Evolutionary conservation across 2,329 filamentous ascomycete genomes (phyloP).

Genomic region (Fusarium caatingaense): DNA sequence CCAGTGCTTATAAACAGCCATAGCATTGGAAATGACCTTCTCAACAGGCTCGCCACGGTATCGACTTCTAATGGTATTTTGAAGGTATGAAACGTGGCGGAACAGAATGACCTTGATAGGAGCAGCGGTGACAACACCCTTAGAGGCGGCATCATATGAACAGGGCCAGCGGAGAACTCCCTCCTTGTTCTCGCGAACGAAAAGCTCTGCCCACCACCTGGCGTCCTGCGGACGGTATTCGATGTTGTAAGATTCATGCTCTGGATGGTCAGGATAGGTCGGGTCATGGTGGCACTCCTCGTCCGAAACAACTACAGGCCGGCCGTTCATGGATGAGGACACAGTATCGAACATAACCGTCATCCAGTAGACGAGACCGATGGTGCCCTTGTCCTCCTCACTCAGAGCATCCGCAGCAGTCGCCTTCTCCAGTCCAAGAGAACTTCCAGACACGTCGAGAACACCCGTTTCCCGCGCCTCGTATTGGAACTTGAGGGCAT

Average conservation of each 20-base stretch:
- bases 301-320: conserved; percentile 52
- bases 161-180: conserved; percentile 62
- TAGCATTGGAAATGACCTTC: conserved; percentile 58
- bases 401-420: conserved; percentile 38
- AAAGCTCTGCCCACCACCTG: conserved; percentile 50
- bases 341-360: conserved; percentile 70
- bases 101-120: conserved; percentile 70
- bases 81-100: conserved; percentile 66
- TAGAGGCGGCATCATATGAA: conserved; percentile 62
- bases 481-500: conserved; percentile 52
- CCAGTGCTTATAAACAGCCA: conserved; percentile 67
- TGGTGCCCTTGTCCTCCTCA: conserved; percentile 56
- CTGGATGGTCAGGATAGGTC: conserved; percentile 40
- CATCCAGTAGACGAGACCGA: conserved; percentile 69
- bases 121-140: conserved; percentile 62
- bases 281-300: conserved; percentile 55
- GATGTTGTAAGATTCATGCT: conserved; percentile 34
- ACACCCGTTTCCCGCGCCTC: conserved; percentile 47
- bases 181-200: conserved; percentile 47
- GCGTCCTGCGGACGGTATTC: conserved; percentile 44
- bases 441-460: conserved; percentile 42
- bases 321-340: conserved; percentile 63
- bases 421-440: conserved; percentile 42
- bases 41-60: conserved; percentile 57
- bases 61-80: conserved; percentile 60